A percentile compares a stretch with the other conserved stretches of the same genome.
These are phyloP conservation scores for Colletotrichum godetiae DNA, from an alignment of 2,329 filamentous ascomycete species.

Conservation along the genomic window DNA sequence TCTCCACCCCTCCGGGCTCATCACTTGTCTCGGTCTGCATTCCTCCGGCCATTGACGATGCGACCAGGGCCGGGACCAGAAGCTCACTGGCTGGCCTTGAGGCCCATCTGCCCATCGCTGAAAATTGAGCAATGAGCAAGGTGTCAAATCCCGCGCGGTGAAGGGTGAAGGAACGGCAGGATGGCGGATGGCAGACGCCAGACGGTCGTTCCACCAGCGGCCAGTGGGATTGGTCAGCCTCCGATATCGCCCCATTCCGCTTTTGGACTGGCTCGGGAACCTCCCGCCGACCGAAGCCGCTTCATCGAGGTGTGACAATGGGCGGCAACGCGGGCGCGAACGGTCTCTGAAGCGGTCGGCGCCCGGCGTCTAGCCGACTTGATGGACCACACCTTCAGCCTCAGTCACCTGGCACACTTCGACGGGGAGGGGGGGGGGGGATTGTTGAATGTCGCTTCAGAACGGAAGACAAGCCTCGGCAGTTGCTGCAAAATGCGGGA, in stretches of 20 bases:
- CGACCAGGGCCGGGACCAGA: conserved; percentile 2
- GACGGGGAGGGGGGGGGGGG: background rate
- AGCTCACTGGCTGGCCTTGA: conserved; percentile 4
- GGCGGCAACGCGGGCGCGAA: conserved; percentile 28
- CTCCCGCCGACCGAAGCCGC: conserved; percentile 27
- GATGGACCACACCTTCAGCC: conserved; percentile 17
- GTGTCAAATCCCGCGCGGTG: conserved; percentile 22
- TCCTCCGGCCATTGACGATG: conserved; percentile 30
- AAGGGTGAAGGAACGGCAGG: conserved; percentile 26
- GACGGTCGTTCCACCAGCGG: conserved; percentile 3
- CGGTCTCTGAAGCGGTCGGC: conserved; percentile 25
- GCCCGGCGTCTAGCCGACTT: conserved; percentile 22
- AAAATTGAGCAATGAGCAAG: conserved; percentile 4
- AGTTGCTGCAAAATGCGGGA: background rate
- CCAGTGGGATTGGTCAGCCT: conserved; percentile 20
- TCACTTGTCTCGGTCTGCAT: conserved; percentile 30
- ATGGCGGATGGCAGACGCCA: background rate
- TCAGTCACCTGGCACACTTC: conserved; percentile 26
- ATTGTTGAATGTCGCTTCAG: background rate
- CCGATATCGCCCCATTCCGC: conserved; percentile 27
- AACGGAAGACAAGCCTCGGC: conserved; percentile 18
- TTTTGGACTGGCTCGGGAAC: conserved; percentile 20
- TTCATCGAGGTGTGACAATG: conserved; percentile 32
- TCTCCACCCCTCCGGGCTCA: conserved; percentile 24
- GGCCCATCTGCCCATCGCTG: background rate